These are phyloP conservation scores for Selaginella moellendorffii DNA, from an alignment of 75 land plant species.

Conservation along the genomic window DNA sequence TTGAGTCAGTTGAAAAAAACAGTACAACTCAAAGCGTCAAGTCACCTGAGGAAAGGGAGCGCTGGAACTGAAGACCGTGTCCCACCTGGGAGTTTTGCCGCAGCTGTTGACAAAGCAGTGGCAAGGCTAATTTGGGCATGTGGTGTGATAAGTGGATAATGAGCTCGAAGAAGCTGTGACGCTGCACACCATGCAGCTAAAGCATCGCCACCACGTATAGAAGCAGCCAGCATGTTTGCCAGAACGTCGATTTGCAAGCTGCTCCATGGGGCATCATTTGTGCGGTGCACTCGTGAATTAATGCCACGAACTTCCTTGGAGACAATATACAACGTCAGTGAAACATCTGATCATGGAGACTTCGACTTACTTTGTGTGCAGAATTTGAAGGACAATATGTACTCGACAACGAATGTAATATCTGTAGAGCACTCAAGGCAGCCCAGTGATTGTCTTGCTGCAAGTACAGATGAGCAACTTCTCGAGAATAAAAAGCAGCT, in stretches of 20 bases:
- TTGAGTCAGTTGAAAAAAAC: too few species aligned
- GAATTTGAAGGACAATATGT: too few species aligned
- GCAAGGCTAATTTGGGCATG: conserved; percentile 75
- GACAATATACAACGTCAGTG: too few species aligned
- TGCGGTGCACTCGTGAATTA: too few species aligned
- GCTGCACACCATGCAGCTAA: conserved; percentile 98
- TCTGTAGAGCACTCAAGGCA: conserved; percentile 91
- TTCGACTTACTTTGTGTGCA: too few species aligned
- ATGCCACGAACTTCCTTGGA: conserved; percentile 25
- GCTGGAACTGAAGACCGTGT: conserved; percentile 83
- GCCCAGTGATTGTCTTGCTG: conserved; percentile 77
- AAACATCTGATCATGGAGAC: too few species aligned
- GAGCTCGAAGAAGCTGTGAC: conserved; percentile 66
- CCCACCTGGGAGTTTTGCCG: conserved; percentile 73
- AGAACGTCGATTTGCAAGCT: conserved; percentile 90
- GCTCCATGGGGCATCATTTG: conserved; percentile 80
- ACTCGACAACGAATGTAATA: conserved; percentile 54
- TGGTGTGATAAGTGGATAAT: conserved; percentile 91
- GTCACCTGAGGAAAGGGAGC: conserved; percentile 85
- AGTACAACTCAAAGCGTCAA: too few species aligned
- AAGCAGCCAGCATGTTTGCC: conserved; percentile 71
- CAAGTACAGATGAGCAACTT: conserved; percentile 80
- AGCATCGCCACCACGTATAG: conserved; percentile 87
- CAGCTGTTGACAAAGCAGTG: conserved; percentile 61
- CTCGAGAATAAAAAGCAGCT: conserved; percentile 91